Conservation (phyloP, 1,284 basidiomycete genomes). For the Austroboletus niveus region DNA sequence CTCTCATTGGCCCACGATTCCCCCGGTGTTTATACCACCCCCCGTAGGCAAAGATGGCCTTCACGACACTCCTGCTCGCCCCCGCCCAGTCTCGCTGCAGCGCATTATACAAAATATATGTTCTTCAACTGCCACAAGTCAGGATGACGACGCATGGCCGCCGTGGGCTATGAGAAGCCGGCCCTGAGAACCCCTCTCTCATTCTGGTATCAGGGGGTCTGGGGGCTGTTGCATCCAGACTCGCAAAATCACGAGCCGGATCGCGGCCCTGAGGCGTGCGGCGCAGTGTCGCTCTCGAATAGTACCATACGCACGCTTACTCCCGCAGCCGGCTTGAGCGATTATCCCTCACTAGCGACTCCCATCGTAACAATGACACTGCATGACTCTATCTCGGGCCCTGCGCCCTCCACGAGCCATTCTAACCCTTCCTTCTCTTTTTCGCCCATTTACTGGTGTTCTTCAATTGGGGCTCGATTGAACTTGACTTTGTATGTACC, state of each 20-base stretch:
- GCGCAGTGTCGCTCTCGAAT: not conserved
- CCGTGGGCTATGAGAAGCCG: slow-evolving; percentile 6
- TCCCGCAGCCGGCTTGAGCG: not conserved
- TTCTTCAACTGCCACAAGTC: not conserved
- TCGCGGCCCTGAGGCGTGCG: slow-evolving; percentile 3
- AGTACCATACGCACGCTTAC: not conserved
- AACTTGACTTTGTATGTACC: too few species aligned
- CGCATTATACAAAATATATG: too few species aligned
- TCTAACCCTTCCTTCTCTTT: too few species aligned
- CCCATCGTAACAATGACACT: slow-evolving; percentile 18
- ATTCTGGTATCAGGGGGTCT: not conserved
- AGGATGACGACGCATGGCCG: slow-evolving; percentile 2
- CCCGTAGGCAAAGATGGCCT: not conserved
- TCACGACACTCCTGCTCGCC: not conserved
- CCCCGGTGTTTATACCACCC: not conserved
- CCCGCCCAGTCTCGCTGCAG: not conserved
- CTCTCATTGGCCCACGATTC: slow-evolving; percentile 12
- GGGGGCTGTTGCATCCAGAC: slow-evolving; percentile 1
- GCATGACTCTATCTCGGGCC: not conserved
- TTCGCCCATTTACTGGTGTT: too few species aligned
- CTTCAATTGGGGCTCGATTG: too few species aligned
- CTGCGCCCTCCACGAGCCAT: too few species aligned
- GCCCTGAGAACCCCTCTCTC: slow-evolving; percentile 8
- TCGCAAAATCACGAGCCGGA: slow-evolving; percentile 19
- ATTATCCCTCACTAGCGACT: not conserved